Base-by-base conservation (phyloP, 345 rosid genomes). In the Adansonia digitata region DNA sequence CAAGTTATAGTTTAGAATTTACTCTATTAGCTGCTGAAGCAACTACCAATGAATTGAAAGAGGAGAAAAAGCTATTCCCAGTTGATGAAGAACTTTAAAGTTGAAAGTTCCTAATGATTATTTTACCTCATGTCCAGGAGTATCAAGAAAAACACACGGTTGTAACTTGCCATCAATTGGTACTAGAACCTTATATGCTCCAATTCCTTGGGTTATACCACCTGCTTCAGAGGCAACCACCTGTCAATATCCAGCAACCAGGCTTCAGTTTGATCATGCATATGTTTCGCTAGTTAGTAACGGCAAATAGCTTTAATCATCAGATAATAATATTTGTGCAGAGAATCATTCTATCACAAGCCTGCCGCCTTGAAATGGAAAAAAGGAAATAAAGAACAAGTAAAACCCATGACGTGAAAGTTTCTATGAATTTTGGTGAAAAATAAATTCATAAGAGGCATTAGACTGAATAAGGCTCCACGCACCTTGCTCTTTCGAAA, bases 101-200 rank as follows among this genome's bases (percentile, higher is more conserved):
- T 15, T 57, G 2, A 65, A 52, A 45, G 49, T 14, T 22, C 37
- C 48, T 71, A 61, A 24, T 59, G 43, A 37, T 18, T 2, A 46
- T 56, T 74, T 83, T 82, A 93, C 99, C 98, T 95, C 98, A 76
- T 95, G 99, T 24, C 99, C 99, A 62, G 99, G 99, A 78, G 99
- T 95, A 79, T 95, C 99, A 79, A 95, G 97, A 83, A 95, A 92
- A 85, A 95, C 91, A 84, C 99, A 95, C 20, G 90, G 79, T 81
- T 83, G 96, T 74, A 81, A 56, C 81, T 90, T 83, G 70, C 98
- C 97, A 84, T 93, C 99, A 22, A 95, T 80, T 29, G 97, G 93
- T 18, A 92, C 91, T 60, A 81, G 72, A 79, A 95, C 94, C 80
- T 86, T 81, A 77, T 95, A 95, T 65, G 99, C 99, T 69, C 99